phyloP scores from a whole-genome alignment of 2,329 filamentous ascomycete species.

The Biscogniauxia sp. region DNA sequence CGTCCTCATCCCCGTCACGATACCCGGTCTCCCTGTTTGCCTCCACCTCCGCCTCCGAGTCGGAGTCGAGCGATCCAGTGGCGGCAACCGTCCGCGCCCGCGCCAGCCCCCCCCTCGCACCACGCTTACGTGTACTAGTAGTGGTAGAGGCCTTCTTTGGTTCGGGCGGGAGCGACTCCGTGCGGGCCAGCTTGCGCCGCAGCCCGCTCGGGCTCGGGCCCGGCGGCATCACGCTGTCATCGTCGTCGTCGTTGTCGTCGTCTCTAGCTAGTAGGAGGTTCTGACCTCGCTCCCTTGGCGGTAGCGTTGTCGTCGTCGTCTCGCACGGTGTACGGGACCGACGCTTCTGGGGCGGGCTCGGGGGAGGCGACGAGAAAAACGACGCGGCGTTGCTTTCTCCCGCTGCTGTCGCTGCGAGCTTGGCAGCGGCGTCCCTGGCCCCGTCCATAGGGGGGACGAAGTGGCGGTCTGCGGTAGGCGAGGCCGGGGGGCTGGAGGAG shows the following conservation, averaged over 20 bases:
- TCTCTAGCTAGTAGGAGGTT: too few species aligned
- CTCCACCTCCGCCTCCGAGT: too few species aligned
- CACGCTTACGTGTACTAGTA: background rate
- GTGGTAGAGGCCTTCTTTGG: constrained; percentile 4
- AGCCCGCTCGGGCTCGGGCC: constrained; percentile 16
- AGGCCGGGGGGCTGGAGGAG: constrained; percentile 43
- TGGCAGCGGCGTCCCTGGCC: background rate
- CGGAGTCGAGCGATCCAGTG: constrained; percentile 6
- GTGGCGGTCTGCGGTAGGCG: constrained; percentile 23
- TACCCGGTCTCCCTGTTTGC: too few species aligned
- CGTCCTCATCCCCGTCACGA: constrained; percentile 19
- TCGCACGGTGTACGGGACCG: constrained; percentile 17
- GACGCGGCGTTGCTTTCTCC: background rate
- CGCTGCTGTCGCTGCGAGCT: background rate
- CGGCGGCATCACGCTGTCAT: too few species aligned
- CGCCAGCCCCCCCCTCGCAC: constrained; percentile 12
- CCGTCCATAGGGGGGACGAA: constrained; percentile 17
- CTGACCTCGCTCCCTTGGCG: background rate
- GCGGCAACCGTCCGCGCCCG: constrained; percentile 24
- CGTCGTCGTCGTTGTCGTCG: too few species aligned
- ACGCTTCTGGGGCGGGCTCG: constrained; percentile 12
- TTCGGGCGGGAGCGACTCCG: constrained; percentile 26
- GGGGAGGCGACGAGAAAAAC: constrained; percentile 5
- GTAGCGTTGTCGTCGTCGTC: too few species aligned
- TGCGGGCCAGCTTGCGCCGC: constrained; percentile 22